Conservation (phyloP, 2,329 filamentous ascomycete species). For the Colletotrichum limetticola region DNA sequence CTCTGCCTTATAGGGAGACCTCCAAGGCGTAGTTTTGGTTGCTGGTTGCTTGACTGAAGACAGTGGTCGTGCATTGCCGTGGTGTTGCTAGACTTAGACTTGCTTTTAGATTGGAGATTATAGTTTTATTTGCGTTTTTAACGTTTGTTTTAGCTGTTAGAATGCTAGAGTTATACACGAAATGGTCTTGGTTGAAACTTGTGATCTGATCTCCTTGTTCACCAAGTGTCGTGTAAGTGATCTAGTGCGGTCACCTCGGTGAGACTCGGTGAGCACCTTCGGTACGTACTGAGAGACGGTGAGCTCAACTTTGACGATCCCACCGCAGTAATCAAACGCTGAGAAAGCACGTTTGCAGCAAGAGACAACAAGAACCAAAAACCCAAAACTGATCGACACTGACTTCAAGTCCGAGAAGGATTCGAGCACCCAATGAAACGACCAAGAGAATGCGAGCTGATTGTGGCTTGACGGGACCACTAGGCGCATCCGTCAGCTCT, state of each 20-base stretch:
- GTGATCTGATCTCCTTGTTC: neutral
- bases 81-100: neutral
- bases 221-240: neutral
- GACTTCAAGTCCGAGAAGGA: neutral
- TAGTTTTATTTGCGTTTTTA: no score
- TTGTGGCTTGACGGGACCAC: neutral
- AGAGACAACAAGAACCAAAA: neutral
- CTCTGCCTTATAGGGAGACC: constrained; percentile 3
- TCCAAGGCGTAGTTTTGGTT: neutral
- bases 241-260: neutral
- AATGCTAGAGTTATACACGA: neutral
- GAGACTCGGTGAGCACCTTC: neutral
- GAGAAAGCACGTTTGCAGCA: neutral
- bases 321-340: neutral
- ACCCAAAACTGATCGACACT: neutral
- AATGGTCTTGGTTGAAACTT: neutral
- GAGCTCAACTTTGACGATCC: neutral
- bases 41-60: neutral
- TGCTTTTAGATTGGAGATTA: neutral
- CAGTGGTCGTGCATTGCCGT: neutral
- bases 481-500: neutral
- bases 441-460: neutral
- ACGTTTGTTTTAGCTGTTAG: neutral
- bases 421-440: neutral
- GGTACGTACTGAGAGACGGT: neutral